phyloP scores from a whole-genome alignment of 1,139 yeast species.

The Suhomyces anneliseae region DNA sequence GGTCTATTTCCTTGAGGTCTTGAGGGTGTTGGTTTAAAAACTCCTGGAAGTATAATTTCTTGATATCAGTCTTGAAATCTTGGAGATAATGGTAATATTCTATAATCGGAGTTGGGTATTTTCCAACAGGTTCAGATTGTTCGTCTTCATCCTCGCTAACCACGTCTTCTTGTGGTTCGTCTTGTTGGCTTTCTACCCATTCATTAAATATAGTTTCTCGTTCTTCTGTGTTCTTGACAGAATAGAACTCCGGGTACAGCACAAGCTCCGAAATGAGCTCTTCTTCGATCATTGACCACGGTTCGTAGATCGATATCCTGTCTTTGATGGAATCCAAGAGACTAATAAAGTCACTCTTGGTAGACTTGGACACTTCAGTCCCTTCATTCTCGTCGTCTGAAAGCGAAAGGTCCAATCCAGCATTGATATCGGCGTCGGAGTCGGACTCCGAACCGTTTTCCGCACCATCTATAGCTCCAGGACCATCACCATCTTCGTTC shows the following conservation, averaged over 20 bases:
- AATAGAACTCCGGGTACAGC: constrained; percentile 32
- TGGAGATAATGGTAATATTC: constrained; percentile 29
- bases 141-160: background rate
- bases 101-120: constrained; percentile 30
- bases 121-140: background rate
- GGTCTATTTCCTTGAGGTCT: constrained; percentile 16
- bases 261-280: constrained; percentile 32
- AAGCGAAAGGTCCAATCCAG: constrained; percentile 21
- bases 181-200: constrained; percentile 27
- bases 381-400: constrained; percentile 16
- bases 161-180: background rate
- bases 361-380: background rate
- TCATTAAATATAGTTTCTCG: constrained; percentile 30
- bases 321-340: constrained; percentile 26
- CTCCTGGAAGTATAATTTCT: constrained; percentile 27
- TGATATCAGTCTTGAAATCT: constrained; percentile 30
- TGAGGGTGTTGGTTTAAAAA: constrained; percentile 23
- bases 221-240: constrained; percentile 19
- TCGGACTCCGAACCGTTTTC: constrained; percentile 1
- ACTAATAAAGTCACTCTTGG: constrained; percentile 18
- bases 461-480: background rate
- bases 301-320: constrained; percentile 33
- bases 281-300: constrained; percentile 44
- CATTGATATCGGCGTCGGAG: constrained; percentile 2
- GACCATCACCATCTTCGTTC: background rate